A percentile compares a stretch with the other conserved stretches of the same genome.
These are phyloP conservation scores for Juglanconis juglandina DNA, from an alignment of 2,329 filamentous ascomycete species.

Conservation along the genomic window DNA sequence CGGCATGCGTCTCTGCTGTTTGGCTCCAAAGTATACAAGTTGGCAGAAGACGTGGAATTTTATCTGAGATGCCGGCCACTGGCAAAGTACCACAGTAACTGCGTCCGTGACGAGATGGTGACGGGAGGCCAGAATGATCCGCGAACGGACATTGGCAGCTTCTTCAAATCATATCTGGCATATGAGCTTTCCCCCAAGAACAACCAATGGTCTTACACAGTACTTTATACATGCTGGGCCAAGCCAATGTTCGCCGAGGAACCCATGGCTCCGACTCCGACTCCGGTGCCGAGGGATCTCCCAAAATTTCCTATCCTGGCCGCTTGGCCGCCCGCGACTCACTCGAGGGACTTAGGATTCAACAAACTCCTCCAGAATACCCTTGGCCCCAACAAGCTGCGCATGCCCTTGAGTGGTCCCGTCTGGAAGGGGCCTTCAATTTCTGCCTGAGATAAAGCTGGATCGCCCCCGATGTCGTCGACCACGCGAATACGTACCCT, in stretches of 20 bases:
- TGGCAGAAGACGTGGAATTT: too few species aligned
- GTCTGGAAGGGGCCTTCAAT: not conserved
- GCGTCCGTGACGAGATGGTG: too few species aligned
- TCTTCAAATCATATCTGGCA: too few species aligned
- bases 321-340: too few species aligned
- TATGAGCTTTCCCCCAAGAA: too few species aligned
- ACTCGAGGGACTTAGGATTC: not conserved
- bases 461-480: constrained; percentile 12
- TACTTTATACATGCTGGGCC: not conserved
- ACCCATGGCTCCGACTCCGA: not conserved
- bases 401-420: not conserved
- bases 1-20: too few species aligned
- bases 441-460: not conserved
- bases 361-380: constrained; percentile 7
- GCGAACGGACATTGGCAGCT: too few species aligned
- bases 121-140: too few species aligned
- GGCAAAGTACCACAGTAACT: too few species aligned
- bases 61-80: too few species aligned
- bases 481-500: not conserved
- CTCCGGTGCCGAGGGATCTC: constrained; percentile 12
- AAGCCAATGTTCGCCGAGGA: not conserved
- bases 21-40: too few species aligned
- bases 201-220: too few species aligned
- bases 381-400: constrained; percentile 10
- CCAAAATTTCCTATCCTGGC: constrained; percentile 5